Conservation (phyloP, 192 early-diverging fungal species). For the Diversispora eburnea region DNA sequence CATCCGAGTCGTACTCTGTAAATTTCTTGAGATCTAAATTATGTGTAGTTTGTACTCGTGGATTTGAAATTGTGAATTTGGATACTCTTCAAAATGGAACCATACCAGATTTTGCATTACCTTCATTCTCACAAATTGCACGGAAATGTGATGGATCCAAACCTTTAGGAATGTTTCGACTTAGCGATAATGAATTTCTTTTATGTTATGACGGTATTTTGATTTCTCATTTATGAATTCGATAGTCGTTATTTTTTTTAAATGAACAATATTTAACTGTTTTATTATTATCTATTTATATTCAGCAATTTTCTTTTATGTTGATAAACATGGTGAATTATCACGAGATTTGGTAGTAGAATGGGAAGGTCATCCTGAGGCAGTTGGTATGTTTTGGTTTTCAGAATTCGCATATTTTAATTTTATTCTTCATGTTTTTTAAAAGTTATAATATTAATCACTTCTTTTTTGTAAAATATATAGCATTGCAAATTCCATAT, state of each 20-base stretch:
- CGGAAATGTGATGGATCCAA: constrained; percentile 65
- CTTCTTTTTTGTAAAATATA: neutral
- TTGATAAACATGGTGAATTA: constrained; percentile 81
- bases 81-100: constrained; percentile 78
- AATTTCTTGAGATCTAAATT: constrained; percentile 84
- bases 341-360: constrained; percentile 73
- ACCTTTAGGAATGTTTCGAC: constrained; percentile 80
- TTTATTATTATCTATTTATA: neutral
- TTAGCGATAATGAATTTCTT: constrained; percentile 74
- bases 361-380: constrained; percentile 80
- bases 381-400: constrained; percentile 17
- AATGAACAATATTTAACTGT: neutral
- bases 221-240: neutral
- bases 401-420: neutral
- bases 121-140: constrained; percentile 67
- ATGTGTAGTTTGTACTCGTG: constrained; percentile 85
- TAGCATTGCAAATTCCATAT: constrained; percentile 78
- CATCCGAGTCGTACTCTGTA: constrained; percentile 82
- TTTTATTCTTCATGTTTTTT: neutral
- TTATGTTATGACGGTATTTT: constrained; percentile 85
- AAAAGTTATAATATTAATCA: neutral
- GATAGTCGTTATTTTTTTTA: neutral
- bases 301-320: constrained; percentile 86
- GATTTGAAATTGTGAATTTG: constrained; percentile 92
- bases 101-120: constrained; percentile 78